Conservation (phyloP, 176 grass and related monocot species). For the Musa troglodytarum region DNA sequence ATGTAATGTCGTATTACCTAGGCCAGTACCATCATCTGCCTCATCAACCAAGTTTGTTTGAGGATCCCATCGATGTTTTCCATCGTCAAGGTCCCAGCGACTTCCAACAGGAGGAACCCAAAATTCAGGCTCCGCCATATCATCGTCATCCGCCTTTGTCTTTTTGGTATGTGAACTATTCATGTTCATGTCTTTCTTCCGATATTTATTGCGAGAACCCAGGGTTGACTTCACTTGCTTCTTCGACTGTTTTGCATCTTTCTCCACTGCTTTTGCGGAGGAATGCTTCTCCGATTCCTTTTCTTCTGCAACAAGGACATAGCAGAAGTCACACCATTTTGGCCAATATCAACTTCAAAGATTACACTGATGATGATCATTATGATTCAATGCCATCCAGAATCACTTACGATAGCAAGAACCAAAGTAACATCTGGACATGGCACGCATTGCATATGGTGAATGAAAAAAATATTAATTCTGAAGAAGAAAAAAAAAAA, state of each 20-base stretch:
- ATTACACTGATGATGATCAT: too few species aligned
- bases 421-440: too few species aligned
- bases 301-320: slow-evolving; percentile 32
- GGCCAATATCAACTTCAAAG: too few species aligned
- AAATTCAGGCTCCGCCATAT: slow-evolving; percentile 56
- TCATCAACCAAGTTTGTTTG: slow-evolving; percentile 12
- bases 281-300: slow-evolving; percentile 50
- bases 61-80: slow-evolving; percentile 56
- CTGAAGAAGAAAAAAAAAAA: too few species aligned
- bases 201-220: slow-evolving; percentile 26
- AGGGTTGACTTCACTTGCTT: not conserved
- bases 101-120: slow-evolving; percentile 67
- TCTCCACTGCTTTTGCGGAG: slow-evolving; percentile 20
- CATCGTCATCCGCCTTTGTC: slow-evolving; percentile 31
- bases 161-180: slow-evolving; percentile 28
- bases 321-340: not conserved
- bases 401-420: too few species aligned
- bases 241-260: slow-evolving; percentile 18
- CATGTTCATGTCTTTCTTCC: slow-evolving; percentile 43
- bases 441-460: too few species aligned
- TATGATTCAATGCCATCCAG: too few species aligned
- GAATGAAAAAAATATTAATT: too few species aligned
- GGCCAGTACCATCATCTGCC: slow-evolving; percentile 21
- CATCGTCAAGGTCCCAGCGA: slow-evolving; percentile 84
- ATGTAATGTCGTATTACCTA: slow-evolving; percentile 26